These are phyloP conservation scores for Tulasnella sp. DNA, from an alignment of 768 basidiomycete genomes.

Conservation along the genomic window DNA sequence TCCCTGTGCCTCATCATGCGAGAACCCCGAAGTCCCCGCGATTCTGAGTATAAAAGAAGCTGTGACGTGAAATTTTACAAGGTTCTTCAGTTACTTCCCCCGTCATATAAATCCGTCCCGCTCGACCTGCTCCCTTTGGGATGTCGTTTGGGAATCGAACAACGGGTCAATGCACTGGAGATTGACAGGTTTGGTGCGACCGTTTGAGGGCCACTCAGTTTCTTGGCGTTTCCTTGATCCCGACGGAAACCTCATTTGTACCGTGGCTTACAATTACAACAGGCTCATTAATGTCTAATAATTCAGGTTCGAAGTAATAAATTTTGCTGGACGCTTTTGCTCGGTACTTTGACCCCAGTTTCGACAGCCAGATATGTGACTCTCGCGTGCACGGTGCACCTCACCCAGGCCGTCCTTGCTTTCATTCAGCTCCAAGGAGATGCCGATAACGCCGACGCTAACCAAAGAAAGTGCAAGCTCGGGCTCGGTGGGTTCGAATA, in stretches of 20 bases:
- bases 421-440: too few relatives aligned
- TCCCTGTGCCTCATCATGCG: too few relatives aligned
- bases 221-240: background rate
- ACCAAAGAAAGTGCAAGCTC: too few relatives aligned
- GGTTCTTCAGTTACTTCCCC: background rate
- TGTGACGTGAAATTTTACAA: background rate
- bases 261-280: background rate
- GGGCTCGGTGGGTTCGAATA: too few relatives aligned
- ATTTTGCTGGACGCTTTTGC: background rate
- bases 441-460: too few relatives aligned
- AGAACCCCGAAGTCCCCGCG: background rate
- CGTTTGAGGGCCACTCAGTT: background rate
- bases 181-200: background rate
- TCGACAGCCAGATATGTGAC: too few relatives aligned
- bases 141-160: slow-evolving; percentile 4
- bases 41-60: background rate
- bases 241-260: background rate
- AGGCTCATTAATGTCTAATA: background rate
- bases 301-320: background rate
- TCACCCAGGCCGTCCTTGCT: too few relatives aligned
- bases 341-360: too few relatives aligned
- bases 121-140: background rate
- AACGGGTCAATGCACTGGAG: background rate
- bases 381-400: too few relatives aligned
- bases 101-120: background rate